These are phyloP conservation scores for Cymbomonas tetramitiformis DNA, from an alignment of 139 green algal genomes.

Conservation along the genomic window DNA sequence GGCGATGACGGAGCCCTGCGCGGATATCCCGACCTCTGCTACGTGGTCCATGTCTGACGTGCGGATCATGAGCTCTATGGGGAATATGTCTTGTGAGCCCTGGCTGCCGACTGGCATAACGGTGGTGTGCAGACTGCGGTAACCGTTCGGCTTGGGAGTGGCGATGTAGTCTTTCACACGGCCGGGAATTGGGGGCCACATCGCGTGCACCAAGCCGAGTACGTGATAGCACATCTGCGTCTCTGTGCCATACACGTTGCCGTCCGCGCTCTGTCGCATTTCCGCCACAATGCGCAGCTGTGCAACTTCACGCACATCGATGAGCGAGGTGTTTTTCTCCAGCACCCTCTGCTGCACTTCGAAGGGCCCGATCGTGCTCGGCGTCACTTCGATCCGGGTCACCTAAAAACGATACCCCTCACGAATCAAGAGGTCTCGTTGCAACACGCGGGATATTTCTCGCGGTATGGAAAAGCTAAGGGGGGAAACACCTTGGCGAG, in stretches of 20 bases:
- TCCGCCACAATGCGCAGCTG: slow-evolving; percentile 53
- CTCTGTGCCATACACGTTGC: too few species aligned
- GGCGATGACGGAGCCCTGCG: slow-evolving; percentile 1
- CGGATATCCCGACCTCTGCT: slow-evolving; percentile 52
- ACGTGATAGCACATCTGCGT: slow-evolving; percentile 45
- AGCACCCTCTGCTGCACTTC: neutral
- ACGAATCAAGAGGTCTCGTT: too few species aligned
- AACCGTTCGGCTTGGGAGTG: slow-evolving; percentile 69
- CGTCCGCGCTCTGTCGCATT: too few species aligned
- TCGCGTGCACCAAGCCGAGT: slow-evolving; percentile 49
- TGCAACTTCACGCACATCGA: slow-evolving; percentile 46
- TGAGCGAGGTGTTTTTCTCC: slow-evolving; percentile 18
- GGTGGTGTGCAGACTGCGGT: slow-evolving; percentile 62
- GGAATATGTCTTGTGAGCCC: slow-evolving; percentile 26
- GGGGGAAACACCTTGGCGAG: too few species aligned
- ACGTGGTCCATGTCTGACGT: slow-evolving; percentile 54
- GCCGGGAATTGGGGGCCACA: slow-evolving; percentile 58
- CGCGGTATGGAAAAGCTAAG: too few species aligned
- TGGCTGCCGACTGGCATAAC: slow-evolving; percentile 36
- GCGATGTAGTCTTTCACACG: slow-evolving; percentile 74
- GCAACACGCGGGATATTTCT: too few species aligned
- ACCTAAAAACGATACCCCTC: too few species aligned
- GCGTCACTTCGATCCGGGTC: too few species aligned
- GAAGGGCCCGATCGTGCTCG: too few species aligned
- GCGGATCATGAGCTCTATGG: slow-evolving; percentile 56